Base-by-base conservation (phyloP, 805 yeast genomes). In the Yamadazyma insecticola region DNA sequence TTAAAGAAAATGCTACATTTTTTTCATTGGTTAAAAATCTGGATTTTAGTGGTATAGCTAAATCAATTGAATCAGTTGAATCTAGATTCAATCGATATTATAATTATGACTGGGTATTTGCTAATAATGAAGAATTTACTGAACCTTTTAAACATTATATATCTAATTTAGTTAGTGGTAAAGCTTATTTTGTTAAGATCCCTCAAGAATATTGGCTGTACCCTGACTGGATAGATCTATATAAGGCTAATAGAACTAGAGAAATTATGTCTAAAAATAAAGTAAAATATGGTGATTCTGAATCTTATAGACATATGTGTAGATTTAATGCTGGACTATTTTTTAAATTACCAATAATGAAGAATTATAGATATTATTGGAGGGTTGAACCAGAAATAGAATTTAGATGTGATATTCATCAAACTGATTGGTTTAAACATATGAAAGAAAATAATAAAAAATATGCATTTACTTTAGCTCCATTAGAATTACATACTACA, bases 31-130 rank as follows among this genome's bases (percentile, higher is more conserved):
- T 44, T n/a, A 30, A 44, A 18, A 43, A 45, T 27, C 24, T 33
- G 5, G 48, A 47, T 13, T 26, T 45, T 13, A 31, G 21, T 5
- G 44, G 39, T 4, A 39, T 44, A 4, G 16, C 39, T 4, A 28
- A 29, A n/a, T 28, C 56, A 6, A 51, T 53, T 6, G 38, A 40
- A 12, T 33, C 45, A 4, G 52, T 53, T 10, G 55, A 53, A 30
- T 39, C 40, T 14, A 34, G 50, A 8, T 52, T 81, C 61, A 83
- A 84, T 54, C 22, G 48, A 24, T 59, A 65, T 32, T 79, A 55
- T 49, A 70, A 76, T 41, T 83, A 84, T 48, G 90, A 83, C 53
- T 84, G 88, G 86, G 79, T 81, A 3, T 84, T 84, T 45, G 54
- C 83, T 29, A 85, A 84, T 53, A 87, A 84, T 47, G 72, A 64